Base-by-base conservation (phyloP, 306 rosid species). In the Medicago ruthenica region DNA sequence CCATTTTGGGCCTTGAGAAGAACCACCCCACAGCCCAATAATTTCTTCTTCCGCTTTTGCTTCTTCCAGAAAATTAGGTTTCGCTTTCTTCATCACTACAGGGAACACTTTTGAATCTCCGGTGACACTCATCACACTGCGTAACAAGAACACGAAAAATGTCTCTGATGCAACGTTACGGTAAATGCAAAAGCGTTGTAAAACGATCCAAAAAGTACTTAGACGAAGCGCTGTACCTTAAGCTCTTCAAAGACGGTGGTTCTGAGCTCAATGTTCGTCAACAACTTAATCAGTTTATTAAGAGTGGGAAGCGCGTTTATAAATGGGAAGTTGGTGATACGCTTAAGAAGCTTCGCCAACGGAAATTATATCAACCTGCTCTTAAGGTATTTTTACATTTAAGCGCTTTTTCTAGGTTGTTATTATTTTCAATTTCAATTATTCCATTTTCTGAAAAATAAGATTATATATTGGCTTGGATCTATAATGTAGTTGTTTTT, bases 311-410 rank as follows among this genome's bases (percentile, higher is more conserved):
- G 75, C 93, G 85, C 55, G 97, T 90, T 74, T 95, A 81, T 91
- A 95, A 92, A 88, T 95, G 99, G 97, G 99, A 95, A 81, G 96
- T 89, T 7, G 93, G 94, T 11, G 92, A 88, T 51, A 90, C 96
- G 3, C 89, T 92, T 82, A 88, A 83, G 82, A 90, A 89, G 91
- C 97, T 95, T 84, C 91, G 97, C 42, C 57, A 81, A 0, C 91
- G 97, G 80, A 86, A 87, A 50, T 96, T 87, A 59, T 85, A 89
- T 78, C 67, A 18, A 20, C 97, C 97, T 45, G 96, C 99, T 75
- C 92, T 90, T 75, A 95, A 95, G 97, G 99, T 93, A 36, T 12
- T 60, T 60, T 73, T 11, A 4, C 2, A 4, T 61, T 65, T 5
- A 24, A 22, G 1, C 37, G 4, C 37, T 34, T 34, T 55, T 44